These are phyloP conservation scores for Trichoderma erinaceum DNA, from an alignment of 495 filamentous ascomycete genomes.

Conservation along the genomic window DNA sequence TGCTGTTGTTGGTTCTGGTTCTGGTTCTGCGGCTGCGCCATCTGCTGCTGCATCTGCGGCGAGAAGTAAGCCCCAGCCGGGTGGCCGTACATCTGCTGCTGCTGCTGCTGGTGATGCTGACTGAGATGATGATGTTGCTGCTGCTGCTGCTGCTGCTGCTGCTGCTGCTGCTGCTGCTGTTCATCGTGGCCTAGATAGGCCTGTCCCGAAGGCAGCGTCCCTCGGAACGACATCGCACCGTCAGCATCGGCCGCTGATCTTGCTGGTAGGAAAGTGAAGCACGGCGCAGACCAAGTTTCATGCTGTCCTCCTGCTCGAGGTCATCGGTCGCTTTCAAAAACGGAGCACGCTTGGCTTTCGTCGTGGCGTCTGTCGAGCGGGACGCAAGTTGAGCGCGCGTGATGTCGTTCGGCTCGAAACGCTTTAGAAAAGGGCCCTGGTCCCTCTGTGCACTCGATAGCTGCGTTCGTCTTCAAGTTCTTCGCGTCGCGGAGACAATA, in stretches of 20 bases:
- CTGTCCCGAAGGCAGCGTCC: slow-evolving; percentile 13
- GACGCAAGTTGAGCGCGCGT: too few species aligned
- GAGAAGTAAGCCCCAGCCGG: not conserved
- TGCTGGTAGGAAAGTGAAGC: not conserved
- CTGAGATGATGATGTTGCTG: not conserved
- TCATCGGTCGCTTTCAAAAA: not conserved
- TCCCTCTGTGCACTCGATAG: too few species aligned
- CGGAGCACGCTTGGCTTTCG: not conserved
- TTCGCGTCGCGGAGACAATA: too few species aligned
- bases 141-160: not conserved
- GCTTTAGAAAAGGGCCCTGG: too few species aligned
- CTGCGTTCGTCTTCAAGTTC: too few species aligned
- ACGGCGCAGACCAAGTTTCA: slow-evolving; percentile 6
- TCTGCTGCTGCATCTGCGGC: slow-evolving; percentile 13
- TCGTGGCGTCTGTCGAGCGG: not conserved
- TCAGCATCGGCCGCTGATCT: not conserved
- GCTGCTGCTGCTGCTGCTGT: slow-evolving; percentile 7
- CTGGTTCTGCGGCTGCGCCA: slow-evolving; percentile 12
- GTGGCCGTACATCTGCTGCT: slow-evolving; percentile 3
- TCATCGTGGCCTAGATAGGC: slow-evolving; percentile 11
- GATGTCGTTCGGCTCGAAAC: too few species aligned
- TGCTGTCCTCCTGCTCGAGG: slow-evolving; percentile 5
- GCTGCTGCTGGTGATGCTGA: not conserved
- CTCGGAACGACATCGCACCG: slow-evolving; percentile 12
- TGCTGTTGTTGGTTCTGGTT: slow-evolving; percentile 4